Percentiles rank a stretch among this genome's conserved stretches.
Conservation (phyloP, 176 grass and related monocot genomes). For the Aegilops longissima region DNA sequence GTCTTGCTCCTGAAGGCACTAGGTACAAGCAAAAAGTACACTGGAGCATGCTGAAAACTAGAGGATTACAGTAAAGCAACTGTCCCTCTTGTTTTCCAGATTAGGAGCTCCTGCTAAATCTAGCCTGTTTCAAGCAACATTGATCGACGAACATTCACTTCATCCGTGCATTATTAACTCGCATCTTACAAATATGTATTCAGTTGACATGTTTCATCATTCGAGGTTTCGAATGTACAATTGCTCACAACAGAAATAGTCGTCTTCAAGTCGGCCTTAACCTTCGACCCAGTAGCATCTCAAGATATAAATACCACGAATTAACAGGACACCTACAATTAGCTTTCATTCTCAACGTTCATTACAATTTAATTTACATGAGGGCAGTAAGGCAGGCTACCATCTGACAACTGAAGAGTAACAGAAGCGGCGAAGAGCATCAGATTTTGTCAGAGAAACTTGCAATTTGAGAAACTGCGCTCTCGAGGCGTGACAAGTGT, state of each 20-base stretch:
- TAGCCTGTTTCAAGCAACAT: not conserved
- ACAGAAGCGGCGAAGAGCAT: not conserved
- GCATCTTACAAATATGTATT: too few species aligned
- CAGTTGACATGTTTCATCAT: too few species aligned
- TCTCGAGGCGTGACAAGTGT: slow-evolving; percentile 61
- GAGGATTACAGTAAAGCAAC: too few species aligned
- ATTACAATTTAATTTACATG: not conserved
- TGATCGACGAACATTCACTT: not conserved
- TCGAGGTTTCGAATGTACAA: not conserved
- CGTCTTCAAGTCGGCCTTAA: not conserved
- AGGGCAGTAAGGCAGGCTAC: not conserved
- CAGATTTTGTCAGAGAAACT: slow-evolving; percentile 47
- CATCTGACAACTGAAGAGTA: slow-evolving; percentile 4
- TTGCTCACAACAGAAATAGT: not conserved
- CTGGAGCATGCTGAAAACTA: not conserved
- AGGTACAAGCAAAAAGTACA: too few species aligned
- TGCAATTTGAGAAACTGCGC: slow-evolving; percentile 57
- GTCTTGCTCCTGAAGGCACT: too few species aligned
- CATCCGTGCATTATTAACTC: too few species aligned
- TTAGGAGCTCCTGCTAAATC: not conserved
- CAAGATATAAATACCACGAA: not conserved
- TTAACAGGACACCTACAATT: not conserved
- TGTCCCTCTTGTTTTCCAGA: too few species aligned
- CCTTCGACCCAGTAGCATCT: not conserved
- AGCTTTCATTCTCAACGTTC: not conserved